Conservation (phyloP, 2,329 filamentous ascomycete genomes). For the Exophiala spinifera region DNA sequence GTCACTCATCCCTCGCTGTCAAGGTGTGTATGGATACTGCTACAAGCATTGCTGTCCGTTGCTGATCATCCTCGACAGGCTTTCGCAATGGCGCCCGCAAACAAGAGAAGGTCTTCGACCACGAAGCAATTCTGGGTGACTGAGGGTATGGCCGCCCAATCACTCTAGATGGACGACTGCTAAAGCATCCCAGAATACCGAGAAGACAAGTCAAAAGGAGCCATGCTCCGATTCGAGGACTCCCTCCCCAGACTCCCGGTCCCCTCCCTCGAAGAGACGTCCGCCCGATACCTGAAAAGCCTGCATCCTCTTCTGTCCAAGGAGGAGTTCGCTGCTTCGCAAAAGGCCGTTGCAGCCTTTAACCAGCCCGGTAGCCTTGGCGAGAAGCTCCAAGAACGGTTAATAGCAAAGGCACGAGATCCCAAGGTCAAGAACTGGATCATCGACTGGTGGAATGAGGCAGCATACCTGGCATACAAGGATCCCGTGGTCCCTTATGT, state of each 20-base stretch:
- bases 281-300: constrained; percentile 63
- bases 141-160: constrained; percentile 40
- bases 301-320: constrained; percentile 61
- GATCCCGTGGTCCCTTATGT: constrained; percentile 97
- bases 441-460: constrained; percentile 96
- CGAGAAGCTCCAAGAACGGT: constrained; percentile 79
- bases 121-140: constrained; percentile 34
- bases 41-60: constrained; percentile 12
- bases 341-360: constrained; percentile 84
- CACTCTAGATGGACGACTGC: background rate
- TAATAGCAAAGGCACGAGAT: constrained; percentile 74
- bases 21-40: constrained; percentile 11
- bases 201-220: constrained; percentile 61
- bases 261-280: constrained; percentile 62
- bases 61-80: constrained; percentile 20
- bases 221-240: constrained; percentile 65
- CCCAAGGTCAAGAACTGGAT: constrained; percentile 90
- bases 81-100: constrained; percentile 29
- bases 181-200: constrained; percentile 53
- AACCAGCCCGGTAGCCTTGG: constrained; percentile 81
- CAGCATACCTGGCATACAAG: constrained; percentile 86
- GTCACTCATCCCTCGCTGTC: constrained; percentile 11
- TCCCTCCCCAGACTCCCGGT: constrained; percentile 62
- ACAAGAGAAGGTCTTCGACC: constrained; percentile 42
- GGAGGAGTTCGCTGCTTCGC: constrained; percentile 59